These are phyloP conservation scores for Mycena albidolilacea DNA, from an alignment of 768 basidiomycete genomes.

Conservation along the genomic window DNA sequence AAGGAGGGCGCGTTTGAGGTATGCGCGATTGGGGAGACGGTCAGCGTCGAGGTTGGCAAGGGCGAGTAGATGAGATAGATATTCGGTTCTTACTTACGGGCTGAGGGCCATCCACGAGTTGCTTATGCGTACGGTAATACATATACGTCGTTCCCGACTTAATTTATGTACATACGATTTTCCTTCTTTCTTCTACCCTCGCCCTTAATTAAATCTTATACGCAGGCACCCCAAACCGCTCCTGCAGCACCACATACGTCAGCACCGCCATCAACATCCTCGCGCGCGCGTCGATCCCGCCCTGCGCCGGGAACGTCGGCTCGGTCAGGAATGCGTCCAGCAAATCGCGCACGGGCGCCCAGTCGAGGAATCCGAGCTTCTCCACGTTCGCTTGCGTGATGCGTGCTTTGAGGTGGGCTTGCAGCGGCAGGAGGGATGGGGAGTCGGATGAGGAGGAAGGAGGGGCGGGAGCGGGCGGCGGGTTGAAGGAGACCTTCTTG, in stretches of 20 bases:
- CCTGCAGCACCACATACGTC: not conserved
- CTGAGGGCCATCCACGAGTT: no score
- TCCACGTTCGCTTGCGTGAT: slow-evolving; percentile 29
- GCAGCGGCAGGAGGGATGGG: slow-evolving; percentile 18
- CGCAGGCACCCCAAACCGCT: not conserved
- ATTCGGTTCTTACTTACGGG: no score
- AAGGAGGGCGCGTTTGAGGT: slow-evolving; percentile 68
- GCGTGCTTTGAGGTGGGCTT: slow-evolving; percentile 22
- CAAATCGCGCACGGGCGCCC: not conserved
- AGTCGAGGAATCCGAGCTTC: slow-evolving; percentile 24
- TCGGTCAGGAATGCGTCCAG: not conserved
- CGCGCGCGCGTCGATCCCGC: not conserved
- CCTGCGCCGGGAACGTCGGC: not conserved
- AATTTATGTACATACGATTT: no score
- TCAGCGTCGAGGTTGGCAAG: slow-evolving; percentile 40
- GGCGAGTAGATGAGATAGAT: not conserved
- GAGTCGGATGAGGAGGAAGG: not conserved
- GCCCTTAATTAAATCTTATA: not conserved
- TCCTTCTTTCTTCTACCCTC: no score
- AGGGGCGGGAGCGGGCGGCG: slow-evolving; percentile 7
- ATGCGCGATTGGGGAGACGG: slow-evolving; percentile 75
- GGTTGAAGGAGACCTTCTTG: slow-evolving; percentile 33
- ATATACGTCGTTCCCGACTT: no score
- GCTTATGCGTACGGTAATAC: no score
- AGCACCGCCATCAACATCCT: not conserved